Evolutionary conservation across 2,329 filamentous ascomycete species (phyloP).

Genomic region (Epichloe amarillans): DNA sequence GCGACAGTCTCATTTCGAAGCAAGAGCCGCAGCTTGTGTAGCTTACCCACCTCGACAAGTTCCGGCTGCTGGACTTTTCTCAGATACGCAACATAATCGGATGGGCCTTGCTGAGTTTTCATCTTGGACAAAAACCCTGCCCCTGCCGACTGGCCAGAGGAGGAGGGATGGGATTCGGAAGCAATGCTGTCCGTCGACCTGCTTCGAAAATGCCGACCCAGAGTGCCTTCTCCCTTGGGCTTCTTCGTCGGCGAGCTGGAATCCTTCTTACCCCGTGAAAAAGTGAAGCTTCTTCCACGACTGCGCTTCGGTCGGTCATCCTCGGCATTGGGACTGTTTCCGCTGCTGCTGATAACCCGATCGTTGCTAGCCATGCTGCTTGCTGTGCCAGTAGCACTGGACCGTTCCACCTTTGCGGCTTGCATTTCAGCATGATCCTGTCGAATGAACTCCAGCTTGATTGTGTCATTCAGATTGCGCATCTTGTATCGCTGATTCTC

Average conservation of each 20-base stretch:
- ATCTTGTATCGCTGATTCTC: constrained; percentile 92
- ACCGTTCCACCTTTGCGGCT: constrained; percentile 31
- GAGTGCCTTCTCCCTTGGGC: constrained; percentile 49
- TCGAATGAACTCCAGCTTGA: constrained; percentile 91
- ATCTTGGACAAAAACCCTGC: constrained; percentile 52
- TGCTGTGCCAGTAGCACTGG: constrained; percentile 31
- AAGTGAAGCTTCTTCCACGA: constrained; percentile 52
- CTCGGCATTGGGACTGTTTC: constrained; percentile 27
- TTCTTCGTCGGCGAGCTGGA: constrained; percentile 62
- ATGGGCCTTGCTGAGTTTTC: constrained; percentile 60
- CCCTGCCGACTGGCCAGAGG: constrained; percentile 37
- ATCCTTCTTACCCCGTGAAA: constrained; percentile 51
- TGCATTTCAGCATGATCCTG: constrained; percentile 68
- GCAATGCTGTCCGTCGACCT: constrained; percentile 61
- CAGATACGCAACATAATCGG: constrained; percentile 78
- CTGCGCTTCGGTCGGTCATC: constrained; percentile 37
- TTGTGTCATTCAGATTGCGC: constrained; percentile 72
- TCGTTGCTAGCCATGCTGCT: constrained; percentile 24
- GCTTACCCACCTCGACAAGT: constrained; percentile 78
- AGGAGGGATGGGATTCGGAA: constrained; percentile 40
- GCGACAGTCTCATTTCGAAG: constrained; percentile 88
- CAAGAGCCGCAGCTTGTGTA: constrained; percentile 83
- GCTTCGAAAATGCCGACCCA: constrained; percentile 52
- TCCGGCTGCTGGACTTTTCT: constrained; percentile 70
- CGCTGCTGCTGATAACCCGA: constrained; percentile 13